Percentiles rank a stretch among this genome's conserved stretches.
phyloP scores from a whole-genome alignment of 768 basidiomycete genomes.

The Tricholomella constricta region DNA sequence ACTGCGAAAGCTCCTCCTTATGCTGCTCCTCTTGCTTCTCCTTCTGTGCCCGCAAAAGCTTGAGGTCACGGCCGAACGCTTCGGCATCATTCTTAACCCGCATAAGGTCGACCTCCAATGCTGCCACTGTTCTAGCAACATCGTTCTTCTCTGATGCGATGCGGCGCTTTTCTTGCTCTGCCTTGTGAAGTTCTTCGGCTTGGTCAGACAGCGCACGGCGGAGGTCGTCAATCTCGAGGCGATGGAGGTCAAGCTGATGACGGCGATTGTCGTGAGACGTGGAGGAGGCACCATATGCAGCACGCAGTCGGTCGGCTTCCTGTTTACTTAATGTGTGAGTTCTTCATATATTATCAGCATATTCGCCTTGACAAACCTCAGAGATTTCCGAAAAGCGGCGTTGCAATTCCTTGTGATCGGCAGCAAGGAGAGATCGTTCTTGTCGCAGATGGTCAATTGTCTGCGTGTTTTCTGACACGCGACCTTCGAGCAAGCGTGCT shows the following conservation, averaged over 20 bases:
- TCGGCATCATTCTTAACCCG: constrained; percentile 79
- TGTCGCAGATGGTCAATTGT: constrained; percentile 75
- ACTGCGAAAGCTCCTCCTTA: constrained; percentile 54
- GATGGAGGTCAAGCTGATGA: constrained; percentile 71
- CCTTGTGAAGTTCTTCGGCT: constrained; percentile 60
- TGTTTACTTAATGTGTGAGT: constrained; percentile 22
- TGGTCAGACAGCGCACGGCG: constrained; percentile 63
- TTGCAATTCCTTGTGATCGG: constrained; percentile 76
- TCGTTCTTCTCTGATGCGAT: constrained; percentile 64
- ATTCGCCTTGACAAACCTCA: constrained; percentile 52
- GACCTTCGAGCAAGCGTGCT: constrained; percentile 64
- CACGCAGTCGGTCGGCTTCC: constrained; percentile 63
- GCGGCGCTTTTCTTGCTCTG: constrained; percentile 64
- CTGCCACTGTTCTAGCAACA: constrained; percentile 65
- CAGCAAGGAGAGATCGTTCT: constrained; percentile 69
- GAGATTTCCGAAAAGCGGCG: constrained; percentile 63
- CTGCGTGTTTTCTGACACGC: constrained; percentile 67
- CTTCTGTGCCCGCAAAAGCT: constrained; percentile 64
- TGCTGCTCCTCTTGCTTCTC: constrained; percentile 58
- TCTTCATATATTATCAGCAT: not conserved
- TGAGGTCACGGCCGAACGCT: constrained; percentile 76
- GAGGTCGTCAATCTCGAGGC: constrained; percentile 77
- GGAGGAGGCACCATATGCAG: constrained; percentile 61
- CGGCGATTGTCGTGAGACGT: constrained; percentile 71
- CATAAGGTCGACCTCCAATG: constrained; percentile 70